Evolutionary conservation across 768 basidiomycete genomes (phyloP).

Genomic region (Leccinellum luteum): DNA sequence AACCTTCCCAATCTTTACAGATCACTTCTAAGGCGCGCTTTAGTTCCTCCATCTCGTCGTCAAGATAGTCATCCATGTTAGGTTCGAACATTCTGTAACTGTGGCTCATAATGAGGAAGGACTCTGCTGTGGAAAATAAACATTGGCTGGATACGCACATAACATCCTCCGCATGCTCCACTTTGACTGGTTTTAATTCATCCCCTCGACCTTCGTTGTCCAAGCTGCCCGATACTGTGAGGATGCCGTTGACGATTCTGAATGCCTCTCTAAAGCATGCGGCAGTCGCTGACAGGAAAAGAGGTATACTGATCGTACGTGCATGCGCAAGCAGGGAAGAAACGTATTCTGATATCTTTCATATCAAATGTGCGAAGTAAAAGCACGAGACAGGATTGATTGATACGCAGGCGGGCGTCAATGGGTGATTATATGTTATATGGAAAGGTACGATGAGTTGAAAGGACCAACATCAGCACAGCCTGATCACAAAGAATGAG

Average conservation of each 20-base stretch:
- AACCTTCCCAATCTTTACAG: conserved; percentile 77
- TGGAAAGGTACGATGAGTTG: not conserved
- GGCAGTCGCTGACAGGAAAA: conserved; percentile 81
- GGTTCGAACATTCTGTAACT: conserved; percentile 94
- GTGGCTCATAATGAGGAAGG: conserved; percentile 1
- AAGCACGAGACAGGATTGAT: not conserved
- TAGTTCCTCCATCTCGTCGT: conserved; percentile 85
- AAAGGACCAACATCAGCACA: not conserved
- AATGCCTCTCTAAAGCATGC: conserved; percentile 89
- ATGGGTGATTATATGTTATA: not conserved
- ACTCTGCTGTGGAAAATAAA: not conserved
- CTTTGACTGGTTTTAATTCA: conserved; percentile 34
- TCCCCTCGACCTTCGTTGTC: conserved; percentile 2
- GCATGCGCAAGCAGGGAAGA: conserved; percentile 73
- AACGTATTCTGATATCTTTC: conserved; percentile 85
- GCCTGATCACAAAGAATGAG: not conserved
- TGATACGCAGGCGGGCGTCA: not conserved
- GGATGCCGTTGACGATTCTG: conserved; percentile 76
- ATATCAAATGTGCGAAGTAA: not conserved
- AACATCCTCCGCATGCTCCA: conserved; percentile 72
- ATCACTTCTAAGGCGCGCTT: conserved; percentile 71
- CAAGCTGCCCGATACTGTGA: conserved; percentile 45
- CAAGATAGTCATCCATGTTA: conserved; percentile 97
- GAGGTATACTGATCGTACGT: conserved; percentile 65
- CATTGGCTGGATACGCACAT: conserved; percentile 50